These are phyloP conservation scores for Infundibulicybe gibba DNA, from an alignment of 768 basidiomycete species.

Conservation along the genomic window DNA sequence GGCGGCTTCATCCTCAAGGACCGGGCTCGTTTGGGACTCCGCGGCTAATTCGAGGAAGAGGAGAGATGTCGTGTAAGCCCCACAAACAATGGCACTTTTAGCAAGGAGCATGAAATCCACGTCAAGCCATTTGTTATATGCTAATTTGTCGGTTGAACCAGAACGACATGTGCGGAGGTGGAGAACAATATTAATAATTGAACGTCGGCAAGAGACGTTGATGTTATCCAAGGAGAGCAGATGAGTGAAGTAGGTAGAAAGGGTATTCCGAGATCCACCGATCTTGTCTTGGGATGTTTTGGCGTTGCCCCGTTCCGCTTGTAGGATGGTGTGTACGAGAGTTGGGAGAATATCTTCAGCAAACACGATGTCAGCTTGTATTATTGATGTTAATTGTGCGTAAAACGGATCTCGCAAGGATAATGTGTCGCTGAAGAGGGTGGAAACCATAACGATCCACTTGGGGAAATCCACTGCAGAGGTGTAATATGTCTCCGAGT, in stretches of 20 bases:
- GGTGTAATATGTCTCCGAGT: constrained; percentile 28
- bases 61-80: constrained; percentile 86
- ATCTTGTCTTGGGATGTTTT: constrained; percentile 13
- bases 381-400: constrained; percentile 57
- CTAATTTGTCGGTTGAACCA: constrained; percentile 29
- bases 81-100: constrained; percentile 68
- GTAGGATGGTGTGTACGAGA: constrained; percentile 68
- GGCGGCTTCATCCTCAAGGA: constrained; percentile 25
- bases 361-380: constrained; percentile 51
- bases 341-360: constrained; percentile 70
- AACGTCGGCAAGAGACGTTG: constrained; percentile 41
- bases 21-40: constrained; percentile 36
- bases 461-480: constrained; percentile 44
- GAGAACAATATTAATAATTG: constrained; percentile 72
- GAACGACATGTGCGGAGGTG: constrained; percentile 74
- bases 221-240: constrained; percentile 41
- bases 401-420: constrained; percentile 58
- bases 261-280: constrained; percentile 19
- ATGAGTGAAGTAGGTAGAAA: constrained; percentile 56
- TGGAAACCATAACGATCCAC: constrained; percentile 64
- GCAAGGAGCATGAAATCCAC: constrained; percentile 74
- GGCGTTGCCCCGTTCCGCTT: constrained; percentile 17
- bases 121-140: constrained; percentile 78
- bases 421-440: constrained; percentile 57
- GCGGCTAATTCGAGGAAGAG: constrained; percentile 82